Evolutionary conservation across 352 stramenopile genomes (phyloP).

Genomic region (Phytopythium delawarense): DNA sequence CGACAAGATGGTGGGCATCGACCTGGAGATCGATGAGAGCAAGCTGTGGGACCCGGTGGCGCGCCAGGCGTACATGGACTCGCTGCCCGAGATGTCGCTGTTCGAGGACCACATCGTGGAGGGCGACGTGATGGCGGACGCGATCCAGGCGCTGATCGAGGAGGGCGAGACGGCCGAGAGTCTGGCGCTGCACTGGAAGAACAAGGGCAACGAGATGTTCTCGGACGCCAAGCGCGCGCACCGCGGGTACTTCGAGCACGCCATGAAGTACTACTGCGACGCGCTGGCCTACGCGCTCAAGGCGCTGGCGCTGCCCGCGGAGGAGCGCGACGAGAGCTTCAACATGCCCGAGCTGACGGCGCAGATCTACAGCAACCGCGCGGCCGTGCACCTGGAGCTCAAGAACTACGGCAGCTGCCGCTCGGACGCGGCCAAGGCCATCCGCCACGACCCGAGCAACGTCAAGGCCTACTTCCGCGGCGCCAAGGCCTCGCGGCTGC

Average conservation of each 20-base stretch:
- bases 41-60: constrained; percentile 76
- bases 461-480: constrained; percentile 86
- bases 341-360: constrained; percentile 70
- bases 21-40: constrained; percentile 85
- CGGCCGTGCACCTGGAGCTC: constrained; percentile 78
- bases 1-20: constrained; percentile 67
- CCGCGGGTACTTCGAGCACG: constrained; percentile 65
- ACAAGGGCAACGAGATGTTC: constrained; percentile 87
- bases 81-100: constrained; percentile 81
- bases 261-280: constrained; percentile 78
- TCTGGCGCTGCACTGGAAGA: constrained; percentile 85
- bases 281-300: constrained; percentile 76
- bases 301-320: constrained; percentile 55
- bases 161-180: constrained; percentile 85
- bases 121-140: constrained; percentile 81
- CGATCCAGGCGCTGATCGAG: constrained; percentile 84
- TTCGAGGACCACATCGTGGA: constrained; percentile 88
- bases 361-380: constrained; percentile 79
- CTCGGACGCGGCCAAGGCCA: constrained; percentile 68
- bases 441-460: constrained; percentile 64
- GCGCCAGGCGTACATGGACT: constrained; percentile 84
- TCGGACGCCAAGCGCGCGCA: constrained; percentile 66
- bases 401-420: constrained; percentile 84
- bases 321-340: constrained; percentile 53
- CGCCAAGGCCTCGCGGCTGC: constrained; percentile 75